Base-by-base conservation (phyloP, 495 filamentous ascomycete genomes). In the Cairneyella variabilis region DNA sequence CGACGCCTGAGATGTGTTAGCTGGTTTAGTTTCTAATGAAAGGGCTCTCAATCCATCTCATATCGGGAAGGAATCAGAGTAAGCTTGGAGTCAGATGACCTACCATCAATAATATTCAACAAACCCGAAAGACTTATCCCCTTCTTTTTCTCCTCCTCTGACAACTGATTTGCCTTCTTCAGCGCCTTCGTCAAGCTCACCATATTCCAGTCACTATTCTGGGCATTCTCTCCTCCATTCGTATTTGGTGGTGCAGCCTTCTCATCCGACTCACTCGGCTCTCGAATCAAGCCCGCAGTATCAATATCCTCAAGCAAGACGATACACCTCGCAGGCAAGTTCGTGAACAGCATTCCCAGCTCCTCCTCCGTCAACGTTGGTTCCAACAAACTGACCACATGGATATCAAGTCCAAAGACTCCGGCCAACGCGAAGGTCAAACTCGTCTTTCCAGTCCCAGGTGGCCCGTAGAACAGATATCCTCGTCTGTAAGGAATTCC, bases 401-500 rank as follows among this genome's bases (percentile, higher is more conserved):
- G 80, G 18, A 89, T 84, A 53, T 83, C 79, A 3, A 89, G 66
- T 2, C 85, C 83, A 58, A 88, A 88, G 0, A 84, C 75, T 1
- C 85, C 84, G 0, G 85, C 85, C 2, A 86, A 68, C 0, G 85
- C 85, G 57, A 86, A 86, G 7, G 77, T 78, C 2, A 84, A 62
- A 1, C 73, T 77, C 1, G 78, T 81, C 59, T 84, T 84, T 11
- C 82, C 81, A 0, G 83, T 87, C 2, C 86, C 86, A 2, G 85
- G 86, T 0, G 85, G 84, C 0, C 86, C 86, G 55, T 86, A 75
- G 27, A 97, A 84, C 6, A 97, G 76, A 66, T 96, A 97, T 0
- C 92, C 92, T 23, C 92, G 76, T 2, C 92, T 82, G 47, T 96
- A 89, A 0, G 92, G 92, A 51, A 97, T 96, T n/a, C 92, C 90